Evolutionary conservation across 2,329 filamentous ascomycete species (phyloP).

Genomic region (Aureobasidium leucospermi): DNA sequence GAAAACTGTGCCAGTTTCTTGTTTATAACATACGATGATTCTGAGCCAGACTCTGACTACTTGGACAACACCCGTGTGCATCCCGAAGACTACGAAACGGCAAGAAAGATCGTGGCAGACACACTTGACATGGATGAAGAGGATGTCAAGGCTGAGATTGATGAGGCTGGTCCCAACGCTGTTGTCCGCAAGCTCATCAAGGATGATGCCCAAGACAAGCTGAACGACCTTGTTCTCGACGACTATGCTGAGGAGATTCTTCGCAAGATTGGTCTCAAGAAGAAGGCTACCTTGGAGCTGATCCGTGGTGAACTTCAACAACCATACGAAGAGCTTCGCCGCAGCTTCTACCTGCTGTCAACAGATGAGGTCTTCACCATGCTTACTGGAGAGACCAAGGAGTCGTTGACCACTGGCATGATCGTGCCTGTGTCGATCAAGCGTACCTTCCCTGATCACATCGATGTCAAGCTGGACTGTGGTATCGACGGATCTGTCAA

Average conservation of each 20-base stretch:
- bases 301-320: conserved; percentile 89
- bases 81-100: conserved; percentile 96
- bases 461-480: conserved; percentile 88
- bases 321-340: conserved; percentile 88
- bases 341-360: conserved; percentile 63
- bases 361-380: conserved; percentile 87
- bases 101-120: conserved; percentile 96
- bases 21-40: conserved; percentile 79
- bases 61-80: conserved; percentile 96
- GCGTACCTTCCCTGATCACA: conserved; percentile 83
- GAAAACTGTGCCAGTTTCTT: conserved; percentile 96
- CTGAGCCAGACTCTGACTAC: conserved; percentile 76
- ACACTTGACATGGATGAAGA: conserved; percentile 95
- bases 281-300: conserved; percentile 90
- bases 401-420: conserved; percentile 82
- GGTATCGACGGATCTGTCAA: conserved; percentile 87
- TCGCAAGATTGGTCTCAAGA: conserved; percentile 85
- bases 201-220: conserved; percentile 86
- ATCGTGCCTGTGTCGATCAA: conserved; percentile 84
- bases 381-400: conserved; percentile 86
- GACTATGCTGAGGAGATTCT: conserved; percentile 96
- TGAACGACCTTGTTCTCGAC: conserved; percentile 92
- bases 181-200: conserved; percentile 93
- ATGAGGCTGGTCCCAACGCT: conserved; percentile 81
- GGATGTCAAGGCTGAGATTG: conserved; percentile 89